A percentile compares a stretch with the other conserved stretches of the same genome.
Conservation (phyloP, 139 green algal genomes). For the Raphidocelis subcapitata region DNA sequence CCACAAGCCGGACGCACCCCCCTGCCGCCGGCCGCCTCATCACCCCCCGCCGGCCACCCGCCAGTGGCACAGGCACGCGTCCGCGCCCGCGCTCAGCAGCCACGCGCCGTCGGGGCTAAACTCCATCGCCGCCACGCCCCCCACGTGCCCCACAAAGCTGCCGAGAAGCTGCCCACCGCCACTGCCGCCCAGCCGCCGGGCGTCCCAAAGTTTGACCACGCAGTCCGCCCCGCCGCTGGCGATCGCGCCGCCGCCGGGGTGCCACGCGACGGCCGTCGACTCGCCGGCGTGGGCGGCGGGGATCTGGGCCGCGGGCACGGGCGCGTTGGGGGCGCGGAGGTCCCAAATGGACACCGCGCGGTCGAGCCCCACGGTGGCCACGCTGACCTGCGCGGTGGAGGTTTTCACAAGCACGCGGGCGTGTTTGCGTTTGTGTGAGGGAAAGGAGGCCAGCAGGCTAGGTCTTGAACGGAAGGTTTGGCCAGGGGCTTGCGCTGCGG, state of each 20-base stretch:
- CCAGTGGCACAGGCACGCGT: conserved; percentile 15
- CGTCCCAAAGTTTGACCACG: conserved; percentile 23
- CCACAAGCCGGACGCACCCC: no score
- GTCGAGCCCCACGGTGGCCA: conserved; percentile 26
- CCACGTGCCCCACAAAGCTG: conserved; percentile 8
- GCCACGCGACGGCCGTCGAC: conserved; percentile 20
- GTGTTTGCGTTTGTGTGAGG: no score
- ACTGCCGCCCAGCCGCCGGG: background rate
- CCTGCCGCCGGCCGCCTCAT: no score
- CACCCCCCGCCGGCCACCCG: no score
- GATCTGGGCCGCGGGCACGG: conserved; percentile 1
- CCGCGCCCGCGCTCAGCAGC: conserved; percentile 9
- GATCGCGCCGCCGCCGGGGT: conserved; percentile 5
- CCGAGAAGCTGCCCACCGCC: background rate
- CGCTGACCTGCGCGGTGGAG: conserved; percentile 25
- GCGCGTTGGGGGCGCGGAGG: conserved; percentile 1
- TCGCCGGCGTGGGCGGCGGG: conserved; percentile 14
- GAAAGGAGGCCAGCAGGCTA: no score
- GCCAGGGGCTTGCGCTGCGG: no score
- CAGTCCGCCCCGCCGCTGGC: conserved; percentile 26
- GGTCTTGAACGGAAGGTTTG: no score
- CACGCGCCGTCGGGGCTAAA: conserved; percentile 26
- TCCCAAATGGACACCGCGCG: conserved; percentile 22
- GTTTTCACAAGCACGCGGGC: no score
- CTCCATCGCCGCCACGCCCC: conserved; percentile 9